These are phyloP conservation scores for Candida albicans DNA, from an alignment of 1,139 yeast species.

Conservation along the genomic window DNA sequence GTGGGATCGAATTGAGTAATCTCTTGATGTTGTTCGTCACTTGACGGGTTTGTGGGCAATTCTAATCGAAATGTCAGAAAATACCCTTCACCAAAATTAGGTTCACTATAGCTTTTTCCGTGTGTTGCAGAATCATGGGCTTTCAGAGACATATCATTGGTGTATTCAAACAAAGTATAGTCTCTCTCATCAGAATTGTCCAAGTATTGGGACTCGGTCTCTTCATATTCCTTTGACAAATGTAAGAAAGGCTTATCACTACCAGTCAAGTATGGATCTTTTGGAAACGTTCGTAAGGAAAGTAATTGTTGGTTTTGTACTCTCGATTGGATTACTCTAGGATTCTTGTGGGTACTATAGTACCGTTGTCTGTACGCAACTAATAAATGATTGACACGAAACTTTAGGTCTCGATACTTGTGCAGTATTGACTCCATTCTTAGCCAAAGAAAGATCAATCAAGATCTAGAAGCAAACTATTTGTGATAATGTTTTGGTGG, in stretches of 20 bases:
- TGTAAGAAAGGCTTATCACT: slow-evolving; percentile 1
- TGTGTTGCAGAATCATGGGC: not conserved
- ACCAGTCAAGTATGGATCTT: slow-evolving; percentile 22
- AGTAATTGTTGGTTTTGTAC: slow-evolving; percentile 37
- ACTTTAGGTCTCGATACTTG: slow-evolving; percentile 23
- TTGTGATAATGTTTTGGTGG: not conserved
- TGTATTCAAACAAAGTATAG: not conserved
- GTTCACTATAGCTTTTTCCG: slow-evolving; percentile 3
- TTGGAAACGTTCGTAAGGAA: slow-evolving; percentile 38
- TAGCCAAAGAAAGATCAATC: not conserved
- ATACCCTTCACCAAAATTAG: slow-evolving; percentile 6
- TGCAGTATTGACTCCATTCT: slow-evolving; percentile 9
- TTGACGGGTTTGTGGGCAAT: slow-evolving; percentile 1
- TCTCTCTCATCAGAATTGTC: slow-evolving; percentile 6
- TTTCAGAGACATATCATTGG: slow-evolving; percentile 1
- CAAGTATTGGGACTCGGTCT: not conserved
- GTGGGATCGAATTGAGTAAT: not conserved
- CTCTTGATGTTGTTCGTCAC: not conserved
- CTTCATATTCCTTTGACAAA: slow-evolving; percentile 6
- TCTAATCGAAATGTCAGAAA: slow-evolving; percentile 8
- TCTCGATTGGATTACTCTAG: slow-evolving; percentile 40
- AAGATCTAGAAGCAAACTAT: not conserved
- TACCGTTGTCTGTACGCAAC: slow-evolving; percentile 42
- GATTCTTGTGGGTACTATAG: slow-evolving; percentile 40
- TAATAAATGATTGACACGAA: slow-evolving; percentile 29